Evolutionary conservation across 768 basidiomycete species (phyloP).

Genomic region (Thelephora ganbajun): DNA sequence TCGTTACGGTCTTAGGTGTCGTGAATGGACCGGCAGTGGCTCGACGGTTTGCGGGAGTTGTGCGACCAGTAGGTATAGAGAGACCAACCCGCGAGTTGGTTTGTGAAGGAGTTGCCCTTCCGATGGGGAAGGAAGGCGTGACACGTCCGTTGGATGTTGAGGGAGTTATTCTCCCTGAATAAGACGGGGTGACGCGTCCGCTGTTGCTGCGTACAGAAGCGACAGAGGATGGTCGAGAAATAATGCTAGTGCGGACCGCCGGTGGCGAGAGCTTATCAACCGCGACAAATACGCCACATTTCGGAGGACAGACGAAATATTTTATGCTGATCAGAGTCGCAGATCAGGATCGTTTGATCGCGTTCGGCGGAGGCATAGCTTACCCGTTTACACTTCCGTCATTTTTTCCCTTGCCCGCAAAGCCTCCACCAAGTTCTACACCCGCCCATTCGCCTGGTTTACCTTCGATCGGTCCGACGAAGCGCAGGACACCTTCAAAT

Average conservation of each 20-base stretch:
- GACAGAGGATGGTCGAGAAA: slow-evolving; percentile 60
- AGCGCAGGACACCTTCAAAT: slow-evolving; percentile 73
- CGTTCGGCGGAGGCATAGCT: slow-evolving; percentile 16
- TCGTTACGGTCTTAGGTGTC: slow-evolving; percentile 16
- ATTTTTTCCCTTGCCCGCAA: slow-evolving; percentile 89
- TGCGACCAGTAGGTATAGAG: slow-evolving; percentile 31
- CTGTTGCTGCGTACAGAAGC: slow-evolving; percentile 42
- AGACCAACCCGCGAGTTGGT: slow-evolving; percentile 25
- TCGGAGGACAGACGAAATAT: slow-evolving; percentile 77
- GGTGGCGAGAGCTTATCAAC: slow-evolving; percentile 68
- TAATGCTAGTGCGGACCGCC: slow-evolving; percentile 42
- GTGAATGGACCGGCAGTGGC: slow-evolving; percentile 12
- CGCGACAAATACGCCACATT: slow-evolving; percentile 87
- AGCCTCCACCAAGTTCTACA: slow-evolving; percentile 78
- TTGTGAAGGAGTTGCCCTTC: slow-evolving; percentile 26
- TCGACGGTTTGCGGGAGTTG: slow-evolving; percentile 25
- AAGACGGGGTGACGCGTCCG: slow-evolving; percentile 29
- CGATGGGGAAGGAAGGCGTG: slow-evolving; percentile 40
- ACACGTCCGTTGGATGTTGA: slow-evolving; percentile 32
- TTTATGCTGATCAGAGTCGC: slow-evolving; percentile 34
- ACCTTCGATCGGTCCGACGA: slow-evolving; percentile 75
- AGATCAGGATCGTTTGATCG: not conserved
- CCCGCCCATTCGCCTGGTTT: slow-evolving; percentile 90
- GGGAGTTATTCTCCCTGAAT: slow-evolving; percentile 32
- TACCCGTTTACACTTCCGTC: slow-evolving; percentile 83